Evolutionary conservation across 2,329 filamentous ascomycete genomes (phyloP), one percentile per base, ranked within the genome.

Genomic region (Alternaria gaisen): DNA sequence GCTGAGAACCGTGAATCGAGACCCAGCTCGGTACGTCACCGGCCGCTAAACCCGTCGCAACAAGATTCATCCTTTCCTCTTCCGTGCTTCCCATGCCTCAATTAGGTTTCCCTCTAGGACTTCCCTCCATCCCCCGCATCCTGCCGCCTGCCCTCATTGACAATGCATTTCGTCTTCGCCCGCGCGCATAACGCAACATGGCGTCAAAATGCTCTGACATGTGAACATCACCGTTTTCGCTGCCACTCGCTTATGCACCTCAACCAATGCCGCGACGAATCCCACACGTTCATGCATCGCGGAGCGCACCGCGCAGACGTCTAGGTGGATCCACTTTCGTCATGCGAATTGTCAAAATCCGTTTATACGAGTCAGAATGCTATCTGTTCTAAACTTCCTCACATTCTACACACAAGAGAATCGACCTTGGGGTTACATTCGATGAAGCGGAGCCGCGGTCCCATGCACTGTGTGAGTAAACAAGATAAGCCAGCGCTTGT

Each of bases 21-120:
- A 62, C 58, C 51, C 34, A 38, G 44, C 40, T 40, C 52, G 28
- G 60, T 54, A 67, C 64, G 64, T 67, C 64, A 67, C 60, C 38
- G 56, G 58, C 53, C 56, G 53, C 62, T 58, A 54, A 38, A 6
- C 11, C 20, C 22, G 16, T 47, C 48, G 20, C 36, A 43, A 41
- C 28, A 40, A 30, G 44, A 38, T 47, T 46, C 47, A 20, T 58
- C 38, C 43, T 53, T 56, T 51, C 55, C 50, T 46, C 26, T 48
- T 52, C 32, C 34, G 20, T 47, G 46, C 42, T 26, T 42, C 32
- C 22, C 16, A 36, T 22, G 5, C 43, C 26, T 16, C 38, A 51
- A 43, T 11, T 41, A 18, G 24, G 52, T 24, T 4, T 24, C 18
- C 40, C 9, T 30, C 9, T 30, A 26, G 24, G 24, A 32, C 30